These are phyloP conservation scores for Coemansia sp. DNA, from an alignment of 192 early-diverging fungal species.

Conservation along the genomic window DNA sequence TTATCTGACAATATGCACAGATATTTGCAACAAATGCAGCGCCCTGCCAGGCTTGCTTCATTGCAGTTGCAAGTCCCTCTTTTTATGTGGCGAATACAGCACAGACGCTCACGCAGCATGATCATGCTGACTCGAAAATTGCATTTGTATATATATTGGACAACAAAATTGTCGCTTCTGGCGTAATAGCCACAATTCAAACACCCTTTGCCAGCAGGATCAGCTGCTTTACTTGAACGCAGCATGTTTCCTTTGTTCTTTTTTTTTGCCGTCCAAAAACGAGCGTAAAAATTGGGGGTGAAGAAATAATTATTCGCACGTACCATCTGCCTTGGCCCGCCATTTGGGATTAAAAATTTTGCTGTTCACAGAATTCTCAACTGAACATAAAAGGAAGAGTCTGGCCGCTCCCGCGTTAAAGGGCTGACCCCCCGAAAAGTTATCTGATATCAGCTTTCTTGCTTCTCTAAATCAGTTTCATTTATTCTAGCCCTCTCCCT, in stretches of 20 bases:
- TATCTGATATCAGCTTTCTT: too few species aligned
- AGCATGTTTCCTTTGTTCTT: conserved; percentile 1
- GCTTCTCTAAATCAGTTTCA: too few species aligned
- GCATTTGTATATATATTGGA: background rate
- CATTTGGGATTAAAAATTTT: background rate
- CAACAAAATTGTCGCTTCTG: background rate
- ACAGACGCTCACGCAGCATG: background rate
- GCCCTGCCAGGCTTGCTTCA: background rate
- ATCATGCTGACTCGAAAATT: background rate
- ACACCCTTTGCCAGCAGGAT: background rate
- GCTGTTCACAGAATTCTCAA: too few species aligned
- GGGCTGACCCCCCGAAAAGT: too few species aligned
- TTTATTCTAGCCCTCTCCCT: too few species aligned
- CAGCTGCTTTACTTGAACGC: background rate
- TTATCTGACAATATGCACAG: background rate
- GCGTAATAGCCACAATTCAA: background rate
- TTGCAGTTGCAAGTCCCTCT: background rate
- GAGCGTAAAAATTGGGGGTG: background rate
- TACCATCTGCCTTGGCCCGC: background rate
- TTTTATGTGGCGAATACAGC: background rate
- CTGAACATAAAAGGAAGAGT: too few species aligned
- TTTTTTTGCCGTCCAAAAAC: background rate
- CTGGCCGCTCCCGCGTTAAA: too few species aligned
- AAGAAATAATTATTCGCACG: conserved; percentile 1
- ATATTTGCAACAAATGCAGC: background rate